Conservation (phyloP, 768 basidiomycete species). For the Mycena vulgaris region DNA sequence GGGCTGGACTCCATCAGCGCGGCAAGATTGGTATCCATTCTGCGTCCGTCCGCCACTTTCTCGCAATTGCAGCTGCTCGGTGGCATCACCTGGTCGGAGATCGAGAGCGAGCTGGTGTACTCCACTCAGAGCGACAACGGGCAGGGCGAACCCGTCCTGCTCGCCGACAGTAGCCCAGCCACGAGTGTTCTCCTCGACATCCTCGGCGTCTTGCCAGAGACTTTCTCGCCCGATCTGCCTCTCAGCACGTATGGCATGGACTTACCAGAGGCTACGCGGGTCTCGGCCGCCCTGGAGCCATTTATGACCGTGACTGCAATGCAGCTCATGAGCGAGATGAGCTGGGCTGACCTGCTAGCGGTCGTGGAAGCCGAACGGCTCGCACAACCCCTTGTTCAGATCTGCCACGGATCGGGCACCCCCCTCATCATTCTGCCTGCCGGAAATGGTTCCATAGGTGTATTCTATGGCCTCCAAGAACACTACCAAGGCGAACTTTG, state of each 20-base stretch:
- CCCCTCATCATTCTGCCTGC: conserved; percentile 34
- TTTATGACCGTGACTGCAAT: conserved; percentile 44
- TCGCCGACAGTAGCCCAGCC: not conserved
- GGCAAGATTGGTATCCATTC: conserved; percentile 2
- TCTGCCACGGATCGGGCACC: conserved; percentile 27
- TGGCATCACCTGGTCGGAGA: conserved; percentile 10
- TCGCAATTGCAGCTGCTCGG: conserved; percentile 24
- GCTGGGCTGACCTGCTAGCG: conserved; percentile 38
- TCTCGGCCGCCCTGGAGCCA: conserved; percentile 45
- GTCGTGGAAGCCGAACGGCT: not conserved
- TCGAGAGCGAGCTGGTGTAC: not conserved
- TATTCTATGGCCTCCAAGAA: conserved; percentile 28
- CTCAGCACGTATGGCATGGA: conserved; percentile 52
- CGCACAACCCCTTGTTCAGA: conserved; percentile 28
- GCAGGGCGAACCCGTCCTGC: not conserved
- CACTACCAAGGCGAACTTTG: conserved; percentile 28
- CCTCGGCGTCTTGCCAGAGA: conserved; percentile 43
- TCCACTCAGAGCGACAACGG: not conserved
- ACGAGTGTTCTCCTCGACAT: conserved; percentile 32
- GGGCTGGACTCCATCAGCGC: conserved; percentile 26
- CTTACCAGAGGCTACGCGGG: conserved; percentile 47
- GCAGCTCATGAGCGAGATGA: conserved; percentile 49
- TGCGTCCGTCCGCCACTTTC: conserved; percentile 15
- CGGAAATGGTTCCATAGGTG: conserved; percentile 28
- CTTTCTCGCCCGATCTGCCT: conserved; percentile 47